phyloP scores from a whole-genome alignment of 139 green algal species.

The Pseudopediastrum boryanum region DNA sequence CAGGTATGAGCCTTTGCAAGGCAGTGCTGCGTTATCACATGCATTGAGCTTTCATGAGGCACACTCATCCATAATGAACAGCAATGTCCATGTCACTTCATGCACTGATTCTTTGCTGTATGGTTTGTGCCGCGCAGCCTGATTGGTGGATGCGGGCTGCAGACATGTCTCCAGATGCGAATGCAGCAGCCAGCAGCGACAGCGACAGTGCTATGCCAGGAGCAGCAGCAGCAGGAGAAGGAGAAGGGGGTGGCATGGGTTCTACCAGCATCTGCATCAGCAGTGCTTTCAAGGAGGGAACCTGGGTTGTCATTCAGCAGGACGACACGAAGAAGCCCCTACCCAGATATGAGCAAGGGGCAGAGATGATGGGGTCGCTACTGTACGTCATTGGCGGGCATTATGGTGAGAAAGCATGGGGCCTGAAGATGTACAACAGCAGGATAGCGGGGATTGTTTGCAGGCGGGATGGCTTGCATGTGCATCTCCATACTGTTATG shows the following conservation, averaged over 20 bases:
- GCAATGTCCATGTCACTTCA: no score
- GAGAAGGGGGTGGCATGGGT: not conserved
- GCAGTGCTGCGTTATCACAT: no score
- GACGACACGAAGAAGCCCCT: conserved; percentile 48
- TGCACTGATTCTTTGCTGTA: no score
- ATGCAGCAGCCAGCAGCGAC: not conserved
- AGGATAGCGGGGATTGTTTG: no score
- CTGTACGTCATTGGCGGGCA: conserved; percentile 90
- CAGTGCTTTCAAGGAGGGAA: conserved; percentile 32
- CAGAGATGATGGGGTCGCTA: conserved; percentile 62
- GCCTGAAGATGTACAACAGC: no score
- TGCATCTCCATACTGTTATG: not conserved
- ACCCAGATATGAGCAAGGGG: conserved; percentile 86
- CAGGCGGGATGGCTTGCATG: no score
- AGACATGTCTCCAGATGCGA: not conserved
- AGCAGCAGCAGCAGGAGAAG: not conserved
- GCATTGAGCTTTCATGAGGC: no score
- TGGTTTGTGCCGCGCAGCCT: conserved; percentile 16
- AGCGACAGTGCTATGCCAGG: not conserved
- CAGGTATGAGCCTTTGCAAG: no score
- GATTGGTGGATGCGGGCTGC: conserved; percentile 18
- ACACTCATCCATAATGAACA: no score
- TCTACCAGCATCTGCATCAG: not conserved
- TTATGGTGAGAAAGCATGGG: conserved; percentile 58
- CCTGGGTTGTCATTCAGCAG: conserved; percentile 36